Evolutionary conservation across 352 stramenopile genomes (phyloP).

Genomic region (Phytophthora colocasiae): DNA sequence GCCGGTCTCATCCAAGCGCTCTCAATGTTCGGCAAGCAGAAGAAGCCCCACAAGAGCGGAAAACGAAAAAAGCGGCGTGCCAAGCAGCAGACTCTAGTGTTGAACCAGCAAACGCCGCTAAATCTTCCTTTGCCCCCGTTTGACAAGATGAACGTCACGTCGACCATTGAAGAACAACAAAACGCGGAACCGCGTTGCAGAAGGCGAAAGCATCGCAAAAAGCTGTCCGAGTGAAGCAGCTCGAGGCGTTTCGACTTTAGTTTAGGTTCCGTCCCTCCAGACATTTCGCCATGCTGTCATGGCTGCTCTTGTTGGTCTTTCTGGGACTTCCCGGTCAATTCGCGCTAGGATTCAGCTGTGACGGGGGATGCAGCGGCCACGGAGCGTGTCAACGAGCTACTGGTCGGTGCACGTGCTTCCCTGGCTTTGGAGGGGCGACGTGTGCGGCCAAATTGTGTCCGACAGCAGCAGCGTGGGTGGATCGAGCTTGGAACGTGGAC

Average conservation of each 20-base stretch:
- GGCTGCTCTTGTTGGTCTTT: constrained; percentile 16
- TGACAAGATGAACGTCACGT: constrained; percentile 9
- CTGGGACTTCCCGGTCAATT: constrained; percentile 2
- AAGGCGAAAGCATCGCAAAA: constrained; percentile 20
- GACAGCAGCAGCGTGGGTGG: constrained; percentile 59
- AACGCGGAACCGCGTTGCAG: not conserved
- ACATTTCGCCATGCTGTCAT: constrained; percentile 6
- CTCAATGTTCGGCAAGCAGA: constrained; percentile 27
- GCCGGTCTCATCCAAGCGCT: constrained; percentile 31
- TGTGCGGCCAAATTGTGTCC: constrained; percentile 66
- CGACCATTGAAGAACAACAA: not conserved
- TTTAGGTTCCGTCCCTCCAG: not conserved
- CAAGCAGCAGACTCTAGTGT: constrained; percentile 1
- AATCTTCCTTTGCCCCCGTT: constrained; percentile 4
- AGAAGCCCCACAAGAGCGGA: constrained; percentile 4
- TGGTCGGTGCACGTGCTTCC: constrained; percentile 85
- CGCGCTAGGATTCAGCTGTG: constrained; percentile 48
- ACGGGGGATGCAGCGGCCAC: constrained; percentile 88
- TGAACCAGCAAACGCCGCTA: not conserved
- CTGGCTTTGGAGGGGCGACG: constrained; percentile 71
- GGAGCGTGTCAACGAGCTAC: constrained; percentile 57
- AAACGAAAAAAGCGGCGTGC: constrained; percentile 19
- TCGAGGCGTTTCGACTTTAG: not conserved
- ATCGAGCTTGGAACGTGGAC: constrained; percentile 63
- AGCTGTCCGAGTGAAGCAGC: no score